phyloP scores from a whole-genome alignment of 2,329 filamentous ascomycete genomes.

The Simplicillium sp. region DNA sequence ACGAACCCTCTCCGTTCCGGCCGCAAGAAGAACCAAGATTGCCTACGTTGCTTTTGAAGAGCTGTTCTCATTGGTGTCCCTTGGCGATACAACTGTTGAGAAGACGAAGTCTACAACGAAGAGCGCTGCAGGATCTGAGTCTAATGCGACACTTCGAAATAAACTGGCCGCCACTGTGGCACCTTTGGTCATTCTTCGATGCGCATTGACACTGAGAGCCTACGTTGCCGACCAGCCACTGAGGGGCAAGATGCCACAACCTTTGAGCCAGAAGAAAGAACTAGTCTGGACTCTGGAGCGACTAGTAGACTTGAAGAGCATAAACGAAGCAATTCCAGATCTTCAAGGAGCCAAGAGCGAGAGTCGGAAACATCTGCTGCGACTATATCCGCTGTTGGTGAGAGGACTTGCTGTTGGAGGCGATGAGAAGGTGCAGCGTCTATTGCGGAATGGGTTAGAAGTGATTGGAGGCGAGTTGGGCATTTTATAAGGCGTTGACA shows the following conservation, averaged over 20 bases:
- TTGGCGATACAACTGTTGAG: constrained; percentile 26
- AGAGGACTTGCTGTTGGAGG: constrained; percentile 47
- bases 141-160: constrained; percentile 26
- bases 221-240: constrained; percentile 91
- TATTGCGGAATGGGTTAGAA: constrained; percentile 51
- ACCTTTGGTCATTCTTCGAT: constrained; percentile 73
- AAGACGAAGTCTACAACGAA: constrained; percentile 14
- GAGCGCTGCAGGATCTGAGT: background rate
- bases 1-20: constrained; percentile 58
- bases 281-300: constrained; percentile 60
- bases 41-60: constrained; percentile 74
- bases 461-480: constrained; percentile 51
- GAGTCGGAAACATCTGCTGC: constrained; percentile 64
- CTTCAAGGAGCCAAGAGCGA: constrained; percentile 41
- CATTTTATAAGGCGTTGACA: constrained; percentile 7
- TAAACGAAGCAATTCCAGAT: constrained; percentile 58
- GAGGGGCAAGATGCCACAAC: constrained; percentile 80
- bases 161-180: constrained; percentile 66
- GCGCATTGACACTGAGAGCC: constrained; percentile 68
- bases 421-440: constrained; percentile 49
- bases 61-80: constrained; percentile 59
- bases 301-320: constrained; percentile 58
- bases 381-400: constrained; percentile 70
- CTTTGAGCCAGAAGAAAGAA: constrained; percentile 70
- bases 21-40: constrained; percentile 60